phyloP scores from a whole-genome alignment of 257 asterid species.

The Forsythia suspensa region DNA sequence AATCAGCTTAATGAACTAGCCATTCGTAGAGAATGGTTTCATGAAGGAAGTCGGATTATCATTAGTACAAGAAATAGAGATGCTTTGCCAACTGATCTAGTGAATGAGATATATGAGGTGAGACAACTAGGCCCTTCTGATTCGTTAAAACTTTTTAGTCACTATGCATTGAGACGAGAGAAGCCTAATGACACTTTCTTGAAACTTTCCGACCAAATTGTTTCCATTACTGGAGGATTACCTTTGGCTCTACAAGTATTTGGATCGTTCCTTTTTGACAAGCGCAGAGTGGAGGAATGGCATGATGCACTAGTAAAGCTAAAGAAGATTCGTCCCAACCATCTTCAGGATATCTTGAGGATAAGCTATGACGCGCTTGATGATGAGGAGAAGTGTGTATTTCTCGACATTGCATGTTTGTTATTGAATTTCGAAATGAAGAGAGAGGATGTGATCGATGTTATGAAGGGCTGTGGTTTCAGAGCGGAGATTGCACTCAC shows the following conservation, averaged over 20 bases:
- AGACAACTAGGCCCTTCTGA: constrained; percentile 9
- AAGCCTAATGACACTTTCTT: constrained; percentile 20
- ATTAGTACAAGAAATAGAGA: constrained; percentile 29
- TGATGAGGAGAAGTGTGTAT: constrained; percentile 28
- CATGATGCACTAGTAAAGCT: constrained; percentile 27
- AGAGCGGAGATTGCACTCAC: constrained; percentile 28
- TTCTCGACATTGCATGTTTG: constrained; percentile 41
- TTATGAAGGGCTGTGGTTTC: constrained; percentile 34
- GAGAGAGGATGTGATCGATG: constrained; percentile 32
- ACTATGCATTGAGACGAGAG: constrained; percentile 37
- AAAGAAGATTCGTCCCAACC: constrained; percentile 28
- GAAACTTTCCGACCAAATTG: constrained; percentile 23
- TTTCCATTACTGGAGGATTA: constrained; percentile 24
- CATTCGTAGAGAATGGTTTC: constrained; percentile 26
- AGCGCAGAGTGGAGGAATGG: constrained; percentile 32
- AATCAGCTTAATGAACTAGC: constrained; percentile 16
- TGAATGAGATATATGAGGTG: constrained; percentile 18
- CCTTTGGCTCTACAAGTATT: constrained; percentile 39
- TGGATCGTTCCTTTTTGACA: constrained; percentile 34
- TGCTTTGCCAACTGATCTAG: constrained; percentile 16
- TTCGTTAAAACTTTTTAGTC: constrained; percentile 29
- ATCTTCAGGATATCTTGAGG: constrained; percentile 28
- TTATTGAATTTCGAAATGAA: constrained; percentile 23
- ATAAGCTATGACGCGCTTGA: constrained; percentile 35
- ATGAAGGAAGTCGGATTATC: constrained; percentile 33